Evolutionary conservation across 768 basidiomycete species (phyloP).

Genomic region (Crassisporium funariophilum): DNA sequence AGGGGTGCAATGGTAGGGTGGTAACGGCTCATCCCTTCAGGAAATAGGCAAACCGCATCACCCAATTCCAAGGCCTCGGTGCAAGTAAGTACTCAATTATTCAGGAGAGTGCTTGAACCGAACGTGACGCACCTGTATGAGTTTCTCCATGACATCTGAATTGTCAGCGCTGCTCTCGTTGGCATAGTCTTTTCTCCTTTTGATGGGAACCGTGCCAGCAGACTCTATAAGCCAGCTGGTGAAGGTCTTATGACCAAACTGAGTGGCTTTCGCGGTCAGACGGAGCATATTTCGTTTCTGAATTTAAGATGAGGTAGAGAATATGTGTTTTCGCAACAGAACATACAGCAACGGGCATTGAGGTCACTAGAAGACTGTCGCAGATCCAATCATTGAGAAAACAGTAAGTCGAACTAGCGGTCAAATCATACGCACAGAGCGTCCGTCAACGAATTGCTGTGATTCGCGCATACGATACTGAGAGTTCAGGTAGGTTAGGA

Average conservation of each 20-base stretch:
- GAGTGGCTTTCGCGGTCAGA: slow-evolving; percentile 85
- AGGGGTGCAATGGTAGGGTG: slow-evolving; percentile 86
- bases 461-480: slow-evolving; percentile 86
- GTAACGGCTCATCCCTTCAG: slow-evolving; percentile 85
- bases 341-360: slow-evolving; percentile 68
- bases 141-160: slow-evolving; percentile 61
- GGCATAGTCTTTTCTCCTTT: slow-evolving; percentile 68
- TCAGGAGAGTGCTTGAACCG: slow-evolving; percentile 1
- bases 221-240: slow-evolving; percentile 91
- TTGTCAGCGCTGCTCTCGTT: slow-evolving; percentile 62
- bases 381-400: slow-evolving; percentile 2
- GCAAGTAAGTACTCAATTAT: slow-evolving; percentile 8
- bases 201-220: slow-evolving; percentile 84
- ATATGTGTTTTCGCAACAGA: too few species aligned
- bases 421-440: slow-evolving; percentile 60
- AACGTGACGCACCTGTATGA: slow-evolving; percentile 56
- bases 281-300: slow-evolving; percentile 80
- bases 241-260: slow-evolving; percentile 82
- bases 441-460: slow-evolving; percentile 85
- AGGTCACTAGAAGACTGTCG: slow-evolving; percentile 68
- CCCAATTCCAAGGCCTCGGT: slow-evolving; percentile 71
- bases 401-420: background rate
- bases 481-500: slow-evolving; percentile 6
- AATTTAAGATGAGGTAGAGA: too few species aligned
- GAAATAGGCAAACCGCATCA: slow-evolving; percentile 82